Evolutionary conservation across 2,329 filamentous ascomycete genomes (phyloP), one percentile per base, ranked within the genome.

Genomic region (Coniella lustricola): DNA sequence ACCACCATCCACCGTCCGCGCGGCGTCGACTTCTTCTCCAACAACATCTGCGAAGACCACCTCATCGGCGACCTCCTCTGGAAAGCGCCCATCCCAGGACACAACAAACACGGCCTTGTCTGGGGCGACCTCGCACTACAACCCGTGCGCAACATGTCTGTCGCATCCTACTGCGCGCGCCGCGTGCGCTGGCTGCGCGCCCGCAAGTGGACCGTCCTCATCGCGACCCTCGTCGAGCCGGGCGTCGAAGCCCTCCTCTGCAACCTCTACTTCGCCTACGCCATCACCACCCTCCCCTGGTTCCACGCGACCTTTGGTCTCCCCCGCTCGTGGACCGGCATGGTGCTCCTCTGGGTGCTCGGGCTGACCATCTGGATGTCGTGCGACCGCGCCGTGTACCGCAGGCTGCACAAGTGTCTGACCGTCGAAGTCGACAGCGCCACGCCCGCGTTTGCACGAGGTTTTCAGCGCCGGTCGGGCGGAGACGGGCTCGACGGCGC

Each of bases 1-100:
- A 10, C 38, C 59, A 69, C 59, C 56, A n/a, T 66, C 48, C 50
- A 70, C 59, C 64, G 75, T 57, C 63, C 81, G 68, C 63, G 62
- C 0, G 94, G 93, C 0, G 84, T 98, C 55, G 90, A 97, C 66
- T 90, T 84, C 67, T 98, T 98, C 68, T 95, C 89, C 3, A 78
- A 88, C 55, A 95, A 95, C 62, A 97, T 98, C 61, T 98, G 93
- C 70, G 94, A 98, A 64, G 93, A 98, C 62, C 93, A 98, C 60
- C 72, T 96, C 20, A 95, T 98, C 47, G 91, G 91, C 12, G 93
- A 98, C 57, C 70, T 93, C 1, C 75, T 98, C 4, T 98, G 90
- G 90, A 82, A 82, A 48, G 76, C 79, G n/a, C 61, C 68, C 2
- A 67, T 85, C 4, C 75, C 78, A 0, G 76, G 78, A 2, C 85